Evolutionary conservation across 1,139 yeast genomes (phyloP), one percentile per base, ranked within the genome.

Genomic region (Nakaseomyces bracarensis): DNA sequence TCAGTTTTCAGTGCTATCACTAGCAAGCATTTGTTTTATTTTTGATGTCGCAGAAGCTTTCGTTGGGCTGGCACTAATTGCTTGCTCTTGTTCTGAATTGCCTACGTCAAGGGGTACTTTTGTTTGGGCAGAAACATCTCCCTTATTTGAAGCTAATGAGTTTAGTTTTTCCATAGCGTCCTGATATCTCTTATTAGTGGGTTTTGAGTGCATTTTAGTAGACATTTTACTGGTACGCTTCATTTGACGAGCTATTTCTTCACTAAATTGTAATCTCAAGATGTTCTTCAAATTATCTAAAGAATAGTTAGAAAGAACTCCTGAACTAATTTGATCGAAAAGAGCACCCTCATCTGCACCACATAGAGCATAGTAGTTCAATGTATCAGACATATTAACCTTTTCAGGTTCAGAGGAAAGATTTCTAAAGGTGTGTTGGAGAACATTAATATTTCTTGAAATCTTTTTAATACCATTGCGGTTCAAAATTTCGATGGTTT

Each of bases 391-490:
- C 62, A 83, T 80, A 49, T 78, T 75, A 6, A 81, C 77, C n/a
- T 67, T 65, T 39, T 74, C 73, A 0, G 85, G 79, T 40, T 73
- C 71, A 16, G 66, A 61, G 51, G 77, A 72, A 18, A 83, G 69
- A 46, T 77, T 78, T 51, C 86, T 72, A 46, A 82, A 71, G 71
- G 80, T 76, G 57, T 84, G 94, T 62, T 83, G 94, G 39, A 85
- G 63, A 0, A 84, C 80, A 43, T 77, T 72, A 27, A 84, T 78
- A 57, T 85, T 84, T 54, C 80, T 71, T 45, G 78, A 65, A 49
- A 85, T 67, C 52, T 79, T 76, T 56, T 77, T 77, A 40, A 82
- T 69, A 31, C 95, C 95, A 52, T 75, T 74, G 15, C 65, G 63
- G 56, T 82, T 83, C 53, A 84, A 67, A 39, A 70, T 72, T 14